Conservation (phyloP, 805 yeast species). For the Grigorovia transvaalensis region DNA sequence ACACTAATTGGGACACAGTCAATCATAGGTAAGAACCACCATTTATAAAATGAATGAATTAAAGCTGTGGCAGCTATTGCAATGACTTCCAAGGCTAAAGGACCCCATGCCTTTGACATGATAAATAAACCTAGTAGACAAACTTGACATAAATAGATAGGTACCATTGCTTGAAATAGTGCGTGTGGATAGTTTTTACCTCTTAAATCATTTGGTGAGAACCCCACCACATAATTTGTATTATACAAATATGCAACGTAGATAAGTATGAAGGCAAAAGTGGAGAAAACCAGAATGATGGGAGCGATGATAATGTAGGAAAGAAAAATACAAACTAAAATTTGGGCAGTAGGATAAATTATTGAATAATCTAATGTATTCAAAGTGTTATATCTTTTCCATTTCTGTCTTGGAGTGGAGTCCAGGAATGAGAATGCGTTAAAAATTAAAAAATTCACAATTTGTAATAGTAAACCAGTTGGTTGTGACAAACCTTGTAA, state of each 20-base stretch:
- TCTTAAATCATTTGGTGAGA: slow-evolving; percentile 44
- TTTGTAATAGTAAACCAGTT: slow-evolving; percentile 66
- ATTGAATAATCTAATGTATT: slow-evolving; percentile 72
- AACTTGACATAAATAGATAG: slow-evolving; percentile 59
- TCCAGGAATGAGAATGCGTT: slow-evolving; percentile 69
- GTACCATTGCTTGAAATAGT: slow-evolving; percentile 61
- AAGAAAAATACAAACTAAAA: slow-evolving; percentile 61
- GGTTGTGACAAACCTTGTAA: slow-evolving; percentile 73
- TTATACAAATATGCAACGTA: slow-evolving; percentile 56
- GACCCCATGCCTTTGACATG: slow-evolving; percentile 71
- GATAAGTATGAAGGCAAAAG: slow-evolving; percentile 44
- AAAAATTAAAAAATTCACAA: slow-evolving; percentile 61
- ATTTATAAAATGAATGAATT: slow-evolving; percentile 48
- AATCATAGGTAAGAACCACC: slow-evolving; percentile 50
- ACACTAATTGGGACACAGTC: slow-evolving; percentile 64
- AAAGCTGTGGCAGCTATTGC: slow-evolving; percentile 46
- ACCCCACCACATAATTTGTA: slow-evolving; percentile 51
- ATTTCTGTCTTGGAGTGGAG: slow-evolving; percentile 83
- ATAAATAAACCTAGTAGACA: slow-evolving; percentile 64
- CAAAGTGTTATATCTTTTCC: slow-evolving; percentile 63
- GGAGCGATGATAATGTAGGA: slow-evolving; percentile 76
- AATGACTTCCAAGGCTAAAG: slow-evolving; percentile 60
- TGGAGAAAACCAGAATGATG: slow-evolving; percentile 55
- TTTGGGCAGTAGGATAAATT: slow-evolving; percentile 65
- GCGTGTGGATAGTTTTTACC: slow-evolving; percentile 70